Conservation (phyloP, 768 basidiomycete species). For the Podaxis sp. region DNA sequence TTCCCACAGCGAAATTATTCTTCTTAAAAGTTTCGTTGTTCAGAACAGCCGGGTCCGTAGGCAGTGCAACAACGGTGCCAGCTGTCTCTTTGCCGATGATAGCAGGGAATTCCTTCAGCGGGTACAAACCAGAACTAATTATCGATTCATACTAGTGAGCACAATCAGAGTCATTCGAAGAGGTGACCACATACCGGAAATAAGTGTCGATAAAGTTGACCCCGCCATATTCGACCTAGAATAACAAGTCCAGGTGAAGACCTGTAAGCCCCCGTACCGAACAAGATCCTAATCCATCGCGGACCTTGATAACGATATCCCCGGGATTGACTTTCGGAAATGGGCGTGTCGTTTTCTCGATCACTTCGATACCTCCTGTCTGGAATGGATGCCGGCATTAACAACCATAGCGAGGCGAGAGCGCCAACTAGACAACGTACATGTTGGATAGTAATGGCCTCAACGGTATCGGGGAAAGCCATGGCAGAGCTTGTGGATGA, state of each 20-base stretch:
- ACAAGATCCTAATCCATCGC: neutral
- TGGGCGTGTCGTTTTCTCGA: constrained; percentile 65
- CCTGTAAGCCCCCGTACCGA: neutral
- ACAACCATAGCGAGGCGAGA: neutral
- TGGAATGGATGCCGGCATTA: constrained; percentile 18
- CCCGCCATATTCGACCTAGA: constrained; percentile 69
- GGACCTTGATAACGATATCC: constrained; percentile 55
- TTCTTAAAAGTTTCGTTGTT: constrained; percentile 62
- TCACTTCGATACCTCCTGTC: constrained; percentile 76
- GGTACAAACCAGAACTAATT: constrained; percentile 63
- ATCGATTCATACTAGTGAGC: neutral
- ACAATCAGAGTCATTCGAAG: neutral
- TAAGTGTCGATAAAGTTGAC: constrained; percentile 92
- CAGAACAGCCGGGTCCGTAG: constrained; percentile 61
- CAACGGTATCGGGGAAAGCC: constrained; percentile 59
- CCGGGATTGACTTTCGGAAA: constrained; percentile 63
- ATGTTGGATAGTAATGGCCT: constrained; percentile 70
- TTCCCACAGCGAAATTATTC: constrained; percentile 66
- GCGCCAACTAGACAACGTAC: constrained; percentile 22
- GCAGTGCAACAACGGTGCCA: constrained; percentile 75
- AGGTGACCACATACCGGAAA: constrained; percentile 48
- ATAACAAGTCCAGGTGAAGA: neutral
- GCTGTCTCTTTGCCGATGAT: constrained; percentile 77
- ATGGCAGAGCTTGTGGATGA: constrained; percentile 28
- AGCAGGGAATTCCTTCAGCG: constrained; percentile 55